Percentiles rank a stretch among this genome's conserved stretches.
These are phyloP conservation scores for Polyporus arcularius DNA, from an alignment of 768 basidiomycete species.

Conservation along the genomic window DNA sequence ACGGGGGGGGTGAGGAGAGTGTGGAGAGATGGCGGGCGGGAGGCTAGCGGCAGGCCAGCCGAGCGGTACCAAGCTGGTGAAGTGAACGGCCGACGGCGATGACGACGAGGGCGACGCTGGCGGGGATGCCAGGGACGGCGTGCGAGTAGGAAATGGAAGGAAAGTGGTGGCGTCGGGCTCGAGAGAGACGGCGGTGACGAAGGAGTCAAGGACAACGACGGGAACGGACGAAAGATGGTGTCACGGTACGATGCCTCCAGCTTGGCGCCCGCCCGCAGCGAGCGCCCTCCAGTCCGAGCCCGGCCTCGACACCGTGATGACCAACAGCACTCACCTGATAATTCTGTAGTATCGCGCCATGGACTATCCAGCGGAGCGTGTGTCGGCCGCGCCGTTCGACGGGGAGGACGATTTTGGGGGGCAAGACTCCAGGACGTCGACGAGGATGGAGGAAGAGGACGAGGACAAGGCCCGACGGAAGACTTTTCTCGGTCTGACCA, in stretches of 20 bases:
- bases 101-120: neutral
- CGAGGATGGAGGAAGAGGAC: neutral
- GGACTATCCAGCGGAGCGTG: neutral
- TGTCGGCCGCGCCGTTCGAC: neutral
- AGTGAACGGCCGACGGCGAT: neutral
- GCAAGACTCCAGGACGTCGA: neutral
- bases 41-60: neutral
- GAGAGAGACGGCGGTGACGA: neutral
- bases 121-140: neutral
- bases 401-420: neutral
- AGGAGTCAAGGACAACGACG: neutral
- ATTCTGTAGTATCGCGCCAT: neutral
- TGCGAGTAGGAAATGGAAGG: neutral
- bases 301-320: too few relatives aligned
- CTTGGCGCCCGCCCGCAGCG: too few relatives aligned
- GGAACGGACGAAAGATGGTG: neutral
- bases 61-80: neutral
- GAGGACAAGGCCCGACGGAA: neutral
- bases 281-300: too few relatives aligned
- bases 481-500: neutral
- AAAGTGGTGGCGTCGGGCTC: neutral
- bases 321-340: too few relatives aligned
- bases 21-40: conserved; percentile 3
- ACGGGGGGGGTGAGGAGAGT: neutral
- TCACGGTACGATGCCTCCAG: too few relatives aligned